Evolutionary conservation across 371 early-diverging fungal genomes (phyloP).

Genomic region (Mucor racemosus): DNA sequence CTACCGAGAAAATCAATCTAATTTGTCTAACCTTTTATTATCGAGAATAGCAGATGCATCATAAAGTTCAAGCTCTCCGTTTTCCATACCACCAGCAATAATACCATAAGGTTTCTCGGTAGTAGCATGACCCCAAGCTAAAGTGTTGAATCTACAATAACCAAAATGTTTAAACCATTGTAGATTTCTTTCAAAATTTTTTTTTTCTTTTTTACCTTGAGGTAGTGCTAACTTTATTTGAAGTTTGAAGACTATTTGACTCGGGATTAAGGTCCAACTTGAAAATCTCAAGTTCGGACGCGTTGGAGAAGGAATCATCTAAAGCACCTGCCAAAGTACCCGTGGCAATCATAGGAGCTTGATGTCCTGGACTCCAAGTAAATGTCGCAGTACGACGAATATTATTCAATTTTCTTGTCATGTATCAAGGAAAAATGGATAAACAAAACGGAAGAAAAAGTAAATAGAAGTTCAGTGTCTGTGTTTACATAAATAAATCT

Average conservation of each 20-base stretch:
- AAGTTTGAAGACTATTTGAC: slow-evolving; percentile 43
- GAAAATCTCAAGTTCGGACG: slow-evolving; percentile 90
- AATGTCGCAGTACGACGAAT: slow-evolving; percentile 81
- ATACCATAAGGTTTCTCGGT: slow-evolving; percentile 68
- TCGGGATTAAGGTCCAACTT: slow-evolving; percentile 67
- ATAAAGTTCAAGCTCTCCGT: slow-evolving; percentile 90
- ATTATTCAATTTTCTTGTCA: slow-evolving; percentile 63
- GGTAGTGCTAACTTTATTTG: slow-evolving; percentile 62
- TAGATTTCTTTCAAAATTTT: not conserved
- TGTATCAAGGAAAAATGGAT: slow-evolving; percentile 6
- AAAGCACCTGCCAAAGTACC: slow-evolving; percentile 95
- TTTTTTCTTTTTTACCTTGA: slow-evolving; percentile 59
- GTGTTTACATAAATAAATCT: too few species aligned
- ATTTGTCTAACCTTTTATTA: slow-evolving; percentile 10
- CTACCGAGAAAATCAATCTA: not conserved
- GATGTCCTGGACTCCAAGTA: slow-evolving; percentile 81
- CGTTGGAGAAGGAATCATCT: slow-evolving; percentile 91
- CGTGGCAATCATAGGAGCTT: slow-evolving; percentile 77
- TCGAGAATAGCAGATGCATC: slow-evolving; percentile 75
- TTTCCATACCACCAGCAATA: slow-evolving; percentile 95
- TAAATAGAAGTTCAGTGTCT: not conserved
- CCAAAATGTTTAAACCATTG: too few species aligned
- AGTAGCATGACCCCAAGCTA: slow-evolving; percentile 88
- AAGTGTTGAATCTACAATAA: slow-evolving; percentile 65
- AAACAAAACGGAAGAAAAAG: not conserved